These are phyloP conservation scores for Fusarium xylarioides DNA, from an alignment of 2,329 filamentous ascomycete genomes.

Conservation along the genomic window DNA sequence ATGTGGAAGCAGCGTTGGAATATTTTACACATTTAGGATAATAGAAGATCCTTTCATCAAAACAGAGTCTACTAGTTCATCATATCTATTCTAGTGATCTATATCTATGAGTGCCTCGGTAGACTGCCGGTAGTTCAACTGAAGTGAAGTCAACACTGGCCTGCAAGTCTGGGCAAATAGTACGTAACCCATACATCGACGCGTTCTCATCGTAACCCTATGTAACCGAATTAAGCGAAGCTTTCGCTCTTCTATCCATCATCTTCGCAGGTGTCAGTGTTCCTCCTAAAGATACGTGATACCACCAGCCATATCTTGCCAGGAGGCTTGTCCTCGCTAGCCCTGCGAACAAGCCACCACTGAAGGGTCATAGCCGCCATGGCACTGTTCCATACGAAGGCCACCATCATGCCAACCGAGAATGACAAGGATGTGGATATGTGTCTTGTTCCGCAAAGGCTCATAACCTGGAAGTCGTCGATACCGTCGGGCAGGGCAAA, in stretches of 20 bases:
- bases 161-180: not conserved
- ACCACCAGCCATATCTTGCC: not conserved
- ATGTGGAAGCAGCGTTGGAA: accelerated
- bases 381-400: not conserved
- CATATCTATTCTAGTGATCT: not conserved
- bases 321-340: not conserved
- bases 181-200: not conserved
- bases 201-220: not conserved
- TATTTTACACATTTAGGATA: accelerated
- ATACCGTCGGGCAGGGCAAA: not conserved
- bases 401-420: not conserved
- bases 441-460: not conserved
- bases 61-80: not conserved
- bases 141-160: not conserved
- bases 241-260: not conserved
- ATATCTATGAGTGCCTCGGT: accelerated
- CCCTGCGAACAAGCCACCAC: not conserved
- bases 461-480: not conserved
- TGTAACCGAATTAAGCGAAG: accelerated
- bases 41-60: accelerated
- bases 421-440: not conserved
- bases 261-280: not conserved
- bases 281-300: not conserved
- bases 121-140: not conserved
- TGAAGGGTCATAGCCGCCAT: not conserved